These are phyloP conservation scores for Sarocladium strictum DNA, from an alignment of 2,329 filamentous ascomycete genomes.

Conservation along the genomic window DNA sequence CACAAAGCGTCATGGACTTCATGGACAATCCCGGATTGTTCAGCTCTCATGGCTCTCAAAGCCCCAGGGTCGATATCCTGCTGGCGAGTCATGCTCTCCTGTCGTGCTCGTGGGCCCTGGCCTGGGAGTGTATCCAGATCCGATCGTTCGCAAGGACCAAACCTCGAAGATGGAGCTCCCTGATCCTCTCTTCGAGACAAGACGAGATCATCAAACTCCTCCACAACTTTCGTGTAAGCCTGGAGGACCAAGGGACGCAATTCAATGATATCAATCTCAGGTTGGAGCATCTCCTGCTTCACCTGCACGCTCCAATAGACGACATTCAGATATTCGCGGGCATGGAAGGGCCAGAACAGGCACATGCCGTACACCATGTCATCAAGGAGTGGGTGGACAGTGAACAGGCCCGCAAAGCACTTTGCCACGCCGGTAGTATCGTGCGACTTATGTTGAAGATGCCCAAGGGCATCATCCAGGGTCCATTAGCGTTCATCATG, in stretches of 20 bases:
- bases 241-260: conserved; percentile 9
- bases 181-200: conserved; percentile 20
- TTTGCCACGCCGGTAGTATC: conserved; percentile 24
- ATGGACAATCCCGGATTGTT: conserved; percentile 15
- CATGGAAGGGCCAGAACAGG: conserved; percentile 33
- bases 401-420: conserved; percentile 24
- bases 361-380: conserved; percentile 25
- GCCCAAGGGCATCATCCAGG: conserved; percentile 15
- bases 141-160: conserved; percentile 17
- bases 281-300: conserved; percentile 26
- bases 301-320: conserved; percentile 34
- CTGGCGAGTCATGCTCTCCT: conserved; percentile 14
- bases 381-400: conserved; percentile 30
- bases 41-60: background rate
- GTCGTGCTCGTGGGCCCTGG: conserved; percentile 20
- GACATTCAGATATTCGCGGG: conserved; percentile 36
- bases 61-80: background rate
- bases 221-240: background rate
- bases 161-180: conserved; percentile 20
- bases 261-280: conserved; percentile 24
- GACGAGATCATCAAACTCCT: conserved; percentile 23
- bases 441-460: conserved; percentile 16
- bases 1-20: conserved; percentile 13
- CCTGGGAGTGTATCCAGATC: conserved; percentile 25
- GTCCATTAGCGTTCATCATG: conserved; percentile 19